A percentile compares a stretch with the other conserved stretches of the same genome.
These are phyloP conservation scores for Lepidium africanum DNA, from an alignment of 345 rosid species.

Conservation along the genomic window DNA sequence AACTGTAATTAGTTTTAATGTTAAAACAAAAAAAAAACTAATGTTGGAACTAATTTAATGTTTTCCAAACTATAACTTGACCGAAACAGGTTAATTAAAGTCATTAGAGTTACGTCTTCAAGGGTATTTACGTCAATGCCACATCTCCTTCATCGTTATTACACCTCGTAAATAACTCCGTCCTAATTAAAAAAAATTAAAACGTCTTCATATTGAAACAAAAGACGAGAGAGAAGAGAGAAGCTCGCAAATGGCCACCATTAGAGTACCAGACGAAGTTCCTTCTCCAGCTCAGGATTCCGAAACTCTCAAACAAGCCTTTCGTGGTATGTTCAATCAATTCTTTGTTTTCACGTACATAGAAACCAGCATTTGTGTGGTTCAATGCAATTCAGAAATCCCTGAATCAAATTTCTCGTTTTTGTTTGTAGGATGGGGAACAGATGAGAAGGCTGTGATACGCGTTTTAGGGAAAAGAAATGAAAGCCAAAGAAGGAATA, in stretches of 20 bases:
- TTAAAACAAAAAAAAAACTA: neutral
- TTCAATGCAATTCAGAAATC: neutral
- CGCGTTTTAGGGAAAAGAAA: slow-evolving; percentile 59
- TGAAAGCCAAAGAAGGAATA: slow-evolving; percentile 61
- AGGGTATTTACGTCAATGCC: slow-evolving; percentile 7
- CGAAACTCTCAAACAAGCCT: slow-evolving; percentile 50
- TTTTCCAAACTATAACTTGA: neutral
- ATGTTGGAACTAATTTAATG: neutral
- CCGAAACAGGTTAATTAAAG: slow-evolving; percentile 6
- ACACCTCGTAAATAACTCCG: slow-evolving; percentile 1
- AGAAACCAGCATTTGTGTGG: neutral
- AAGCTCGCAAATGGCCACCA: slow-evolving; percentile 27
- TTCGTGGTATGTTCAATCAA: slow-evolving; percentile 42
- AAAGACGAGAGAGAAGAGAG: neutral
- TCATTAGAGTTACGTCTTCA: neutral
- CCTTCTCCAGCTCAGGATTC: slow-evolving; percentile 70
- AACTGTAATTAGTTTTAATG: too few species aligned
- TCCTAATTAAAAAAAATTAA: neutral
- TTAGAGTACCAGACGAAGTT: slow-evolving; percentile 49
- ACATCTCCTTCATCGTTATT: neutral
- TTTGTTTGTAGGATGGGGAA: slow-evolving; percentile 53
- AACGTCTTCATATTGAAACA: neutral
- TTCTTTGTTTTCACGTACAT: neutral
- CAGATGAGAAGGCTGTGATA: slow-evolving; percentile 61
- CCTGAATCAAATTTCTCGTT: neutral